phyloP scores from a whole-genome alignment of 2,329 filamentous ascomycete species.

The Pestalotiopsis fici region DNA sequence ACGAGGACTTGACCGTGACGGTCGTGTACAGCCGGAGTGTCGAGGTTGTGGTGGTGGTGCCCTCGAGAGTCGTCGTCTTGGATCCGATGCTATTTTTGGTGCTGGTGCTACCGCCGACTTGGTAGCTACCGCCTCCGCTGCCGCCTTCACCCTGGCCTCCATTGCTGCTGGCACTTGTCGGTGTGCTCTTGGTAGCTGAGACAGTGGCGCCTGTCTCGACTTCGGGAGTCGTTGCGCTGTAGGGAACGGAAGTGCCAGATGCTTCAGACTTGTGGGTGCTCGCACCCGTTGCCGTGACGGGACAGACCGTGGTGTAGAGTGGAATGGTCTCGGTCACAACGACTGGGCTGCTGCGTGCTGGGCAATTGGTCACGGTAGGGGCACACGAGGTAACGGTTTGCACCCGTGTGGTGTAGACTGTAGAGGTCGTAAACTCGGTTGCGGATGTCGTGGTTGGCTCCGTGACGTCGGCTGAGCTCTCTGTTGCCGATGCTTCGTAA shows the following conservation, averaged over 20 bases:
- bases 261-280: not conserved
- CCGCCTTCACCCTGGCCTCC: no score
- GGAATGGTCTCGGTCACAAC: slow-evolving; percentile 43
- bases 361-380: slow-evolving; percentile 36
- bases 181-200: slow-evolving; percentile 13
- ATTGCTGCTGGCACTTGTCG: not conserved
- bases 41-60: not conserved
- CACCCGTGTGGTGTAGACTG: slow-evolving; percentile 33
- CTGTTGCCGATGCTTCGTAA: not conserved
- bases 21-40: not conserved
- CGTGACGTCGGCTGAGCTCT: not conserved
- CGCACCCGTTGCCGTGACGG: slow-evolving; percentile 32
- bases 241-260: slow-evolving; percentile 6
- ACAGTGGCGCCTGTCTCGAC: slow-evolving; percentile 26
- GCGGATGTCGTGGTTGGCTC: not conserved
- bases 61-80: not conserved
- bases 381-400: slow-evolving; percentile 34
- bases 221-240: slow-evolving; percentile 13
- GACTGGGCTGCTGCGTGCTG: slow-evolving; percentile 33
- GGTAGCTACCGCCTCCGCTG: not conserved
- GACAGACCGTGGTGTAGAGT: slow-evolving; percentile 47
- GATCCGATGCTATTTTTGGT: not conserved
- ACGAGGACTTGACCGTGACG: not conserved
- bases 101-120: not conserved
- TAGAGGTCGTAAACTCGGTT: slow-evolving; percentile 20